A percentile compares a stretch with the other conserved stretches of the same genome.
Evolutionary conservation across 2,329 filamentous ascomycete genomes (phyloP).

Genomic region (Trichoderma afroharzianum): DNA sequence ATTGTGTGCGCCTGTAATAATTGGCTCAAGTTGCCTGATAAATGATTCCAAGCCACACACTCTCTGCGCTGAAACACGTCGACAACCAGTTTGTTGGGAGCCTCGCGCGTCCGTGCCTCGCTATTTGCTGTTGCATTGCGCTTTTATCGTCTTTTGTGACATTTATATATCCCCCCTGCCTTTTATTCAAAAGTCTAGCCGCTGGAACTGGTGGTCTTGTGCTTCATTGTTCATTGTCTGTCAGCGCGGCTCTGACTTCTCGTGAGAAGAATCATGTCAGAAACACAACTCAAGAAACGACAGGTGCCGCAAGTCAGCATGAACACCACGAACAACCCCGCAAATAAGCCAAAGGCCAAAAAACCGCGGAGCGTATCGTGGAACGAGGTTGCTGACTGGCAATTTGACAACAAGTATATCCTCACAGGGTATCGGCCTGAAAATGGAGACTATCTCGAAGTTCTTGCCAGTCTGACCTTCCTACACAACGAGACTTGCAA

Average conservation of each 20-base stretch:
- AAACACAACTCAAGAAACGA: background rate
- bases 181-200: background rate
- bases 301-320: background rate
- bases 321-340: background rate
- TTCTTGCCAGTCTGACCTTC: background rate
- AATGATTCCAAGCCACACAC: background rate
- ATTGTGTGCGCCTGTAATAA: background rate
- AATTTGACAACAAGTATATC: conserved; percentile 10
- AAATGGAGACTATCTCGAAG: background rate
- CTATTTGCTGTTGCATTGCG: background rate
- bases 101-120: background rate
- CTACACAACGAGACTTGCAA: conserved; percentile 6
- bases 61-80: background rate
- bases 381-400: conserved; percentile 1
- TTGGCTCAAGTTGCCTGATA: background rate
- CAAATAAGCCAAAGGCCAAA: background rate
- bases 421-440: background rate
- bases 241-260: background rate
- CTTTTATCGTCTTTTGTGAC: background rate
- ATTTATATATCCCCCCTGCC: background rate
- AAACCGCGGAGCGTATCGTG: background rate
- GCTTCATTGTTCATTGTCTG: background rate
- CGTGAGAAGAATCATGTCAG: background rate
- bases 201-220: background rate
- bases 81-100: background rate